Percentiles rank a stretch among this genome's conserved stretches.
phyloP scores from a whole-genome alignment of 331 rosid genomes.

The Arachis monticola region DNA sequence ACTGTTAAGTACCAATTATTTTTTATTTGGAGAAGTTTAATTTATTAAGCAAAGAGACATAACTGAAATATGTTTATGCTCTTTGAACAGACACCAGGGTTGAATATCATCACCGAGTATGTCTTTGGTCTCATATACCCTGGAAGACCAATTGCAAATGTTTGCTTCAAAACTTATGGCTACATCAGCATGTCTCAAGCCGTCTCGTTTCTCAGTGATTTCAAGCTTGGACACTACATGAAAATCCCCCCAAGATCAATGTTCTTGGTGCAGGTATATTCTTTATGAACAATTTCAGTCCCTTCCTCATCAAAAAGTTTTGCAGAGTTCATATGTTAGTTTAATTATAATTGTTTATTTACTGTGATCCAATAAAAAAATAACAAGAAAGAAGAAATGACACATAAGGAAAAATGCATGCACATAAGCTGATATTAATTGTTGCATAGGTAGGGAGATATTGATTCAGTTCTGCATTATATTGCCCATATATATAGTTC shows the following conservation, averaged over 20 bases:
- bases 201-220: conserved; percentile 72
- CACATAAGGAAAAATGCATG: neutral
- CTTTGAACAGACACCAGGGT: conserved; percentile 63
- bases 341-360: neutral
- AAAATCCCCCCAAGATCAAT: conserved; percentile 80
- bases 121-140: conserved; percentile 64
- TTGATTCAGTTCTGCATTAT: neutral
- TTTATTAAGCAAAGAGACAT: neutral
- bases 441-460: neutral
- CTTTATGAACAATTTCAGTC: conserved; percentile 7
- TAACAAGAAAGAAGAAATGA: neutral
- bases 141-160: conserved; percentile 80
- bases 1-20: neutral
- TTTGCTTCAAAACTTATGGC: conserved; percentile 76
- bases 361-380: conserved; percentile 8
- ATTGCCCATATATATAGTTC: neutral
- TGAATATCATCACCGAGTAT: conserved; percentile 73
- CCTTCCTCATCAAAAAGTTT: conserved; percentile 6
- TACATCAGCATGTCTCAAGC: conserved; percentile 76
- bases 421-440: neutral
- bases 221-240: conserved; percentile 83
- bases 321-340: neutral
- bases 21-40: neutral
- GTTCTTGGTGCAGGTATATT: conserved; percentile 71
- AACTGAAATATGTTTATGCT: conserved; percentile 8